phyloP scores from a whole-genome alignment of 2,329 filamentous ascomycete species.

The Penicillium sp. region DNA sequence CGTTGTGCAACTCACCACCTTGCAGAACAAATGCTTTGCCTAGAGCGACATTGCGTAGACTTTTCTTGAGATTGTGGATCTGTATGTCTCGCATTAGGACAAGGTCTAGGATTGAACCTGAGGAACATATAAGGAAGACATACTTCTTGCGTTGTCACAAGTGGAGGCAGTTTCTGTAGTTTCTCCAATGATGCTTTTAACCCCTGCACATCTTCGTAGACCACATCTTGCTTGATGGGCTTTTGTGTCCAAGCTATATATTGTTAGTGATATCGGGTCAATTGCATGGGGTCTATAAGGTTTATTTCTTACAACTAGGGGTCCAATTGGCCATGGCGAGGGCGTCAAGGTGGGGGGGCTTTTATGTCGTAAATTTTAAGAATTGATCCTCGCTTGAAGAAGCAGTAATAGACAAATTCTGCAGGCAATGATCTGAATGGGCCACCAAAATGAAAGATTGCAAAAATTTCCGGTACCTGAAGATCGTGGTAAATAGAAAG shows the following conservation, averaged over 20 bases:
- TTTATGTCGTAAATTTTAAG: not conserved
- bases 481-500: not conserved
- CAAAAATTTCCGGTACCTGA: too few relatives aligned
- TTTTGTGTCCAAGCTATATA: slow-evolving; percentile 44
- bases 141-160: slow-evolving; percentile 50
- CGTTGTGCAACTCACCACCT: slow-evolving; percentile 59
- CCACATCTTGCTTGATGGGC: slow-evolving; percentile 48
- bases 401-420: not conserved
- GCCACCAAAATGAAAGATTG: not conserved
- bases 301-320: slow-evolving; percentile 26
- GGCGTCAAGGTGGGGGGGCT: not conserved
- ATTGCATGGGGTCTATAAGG: not conserved
- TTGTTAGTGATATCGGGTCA: not conserved
- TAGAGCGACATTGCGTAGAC: slow-evolving; percentile 78
- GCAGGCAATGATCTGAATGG: not conserved
- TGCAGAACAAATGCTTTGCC: slow-evolving; percentile 93
- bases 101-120: not conserved
- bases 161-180: slow-evolving; percentile 46
- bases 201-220: slow-evolving; percentile 45
- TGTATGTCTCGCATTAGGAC: slow-evolving; percentile 16
- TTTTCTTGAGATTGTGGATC: slow-evolving; percentile 75
- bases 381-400: not conserved
- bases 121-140: not conserved
- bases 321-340: slow-evolving; percentile 32
- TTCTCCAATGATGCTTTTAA: slow-evolving; percentile 43